Percentiles rank a stretch among this genome's conserved stretches.
These are phyloP conservation scores for Fonsecaea nubica DNA, from an alignment of 2,329 filamentous ascomycete genomes.

Conservation along the genomic window DNA sequence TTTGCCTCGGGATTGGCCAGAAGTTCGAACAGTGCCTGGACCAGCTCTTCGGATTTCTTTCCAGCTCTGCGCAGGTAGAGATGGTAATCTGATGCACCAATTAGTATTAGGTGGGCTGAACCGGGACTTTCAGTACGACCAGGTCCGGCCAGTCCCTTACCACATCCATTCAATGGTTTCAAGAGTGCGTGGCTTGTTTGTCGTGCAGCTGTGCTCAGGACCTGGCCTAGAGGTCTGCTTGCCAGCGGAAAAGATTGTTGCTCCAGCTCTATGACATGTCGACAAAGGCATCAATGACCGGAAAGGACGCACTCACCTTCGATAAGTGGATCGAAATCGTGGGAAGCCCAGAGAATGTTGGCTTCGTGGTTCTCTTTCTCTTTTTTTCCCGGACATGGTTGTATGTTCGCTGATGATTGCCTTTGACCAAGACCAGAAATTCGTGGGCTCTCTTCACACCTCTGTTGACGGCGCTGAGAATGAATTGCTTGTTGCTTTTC, in stretches of 20 bases:
- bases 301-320: not conserved
- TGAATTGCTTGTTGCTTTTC: not conserved
- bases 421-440: too few species aligned
- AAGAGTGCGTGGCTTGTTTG: not conserved
- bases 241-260: not conserved
- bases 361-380: not conserved
- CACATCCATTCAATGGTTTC: conserved; percentile 1
- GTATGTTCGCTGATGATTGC: too few species aligned
- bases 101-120: not conserved
- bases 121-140: not conserved
- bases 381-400: not conserved
- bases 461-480: not conserved
- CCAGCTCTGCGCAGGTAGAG: not conserved
- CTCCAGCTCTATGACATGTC: not conserved
- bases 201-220: not conserved
- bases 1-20: conserved; percentile 9
- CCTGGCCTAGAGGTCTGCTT: not conserved
- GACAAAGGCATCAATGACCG: not conserved
- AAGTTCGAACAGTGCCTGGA: conserved; percentile 3
- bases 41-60: not conserved
- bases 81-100: conserved; percentile 8
- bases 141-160: not conserved
- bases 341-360: not conserved
- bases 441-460: not conserved
- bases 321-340: not conserved